Evolutionary conservation across 768 basidiomycete species (phyloP).

Genomic region (Pisolithus marmoratus): DNA sequence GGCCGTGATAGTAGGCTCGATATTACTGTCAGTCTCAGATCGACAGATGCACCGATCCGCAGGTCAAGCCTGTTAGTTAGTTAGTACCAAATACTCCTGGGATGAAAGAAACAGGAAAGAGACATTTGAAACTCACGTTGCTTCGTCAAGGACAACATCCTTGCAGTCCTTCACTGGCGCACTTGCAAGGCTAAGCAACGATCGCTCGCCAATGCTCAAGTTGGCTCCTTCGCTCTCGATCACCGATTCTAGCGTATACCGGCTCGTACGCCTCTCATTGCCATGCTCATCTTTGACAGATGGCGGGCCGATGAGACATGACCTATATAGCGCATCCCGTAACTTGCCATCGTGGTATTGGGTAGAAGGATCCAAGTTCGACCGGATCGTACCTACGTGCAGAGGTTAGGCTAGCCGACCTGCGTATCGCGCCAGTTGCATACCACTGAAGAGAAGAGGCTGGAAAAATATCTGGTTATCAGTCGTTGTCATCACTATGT

Average conservation of each 20-base stretch:
- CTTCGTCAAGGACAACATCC: too few species aligned
- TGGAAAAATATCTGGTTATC: slow-evolving; percentile 19
- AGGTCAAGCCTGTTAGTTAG: slow-evolving; percentile 1
- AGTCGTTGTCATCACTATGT: not conserved
- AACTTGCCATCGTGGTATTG: slow-evolving; percentile 57
- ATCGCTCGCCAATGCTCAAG: too few species aligned
- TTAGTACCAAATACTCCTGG: slow-evolving; percentile 32
- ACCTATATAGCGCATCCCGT: slow-evolving; percentile 69
- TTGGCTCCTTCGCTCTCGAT: slow-evolving; percentile 52
- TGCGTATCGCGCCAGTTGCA: slow-evolving; percentile 23
- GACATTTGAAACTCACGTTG: slow-evolving; percentile 41
- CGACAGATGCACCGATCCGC: slow-evolving; percentile 27
- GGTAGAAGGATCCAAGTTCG: slow-evolving; percentile 54
- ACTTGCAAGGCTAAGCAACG: too few species aligned
- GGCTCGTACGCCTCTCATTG: slow-evolving; percentile 26
- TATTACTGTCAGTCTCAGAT: slow-evolving; percentile 49
- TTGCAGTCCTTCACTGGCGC: too few species aligned
- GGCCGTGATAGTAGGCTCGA: slow-evolving; percentile 39
- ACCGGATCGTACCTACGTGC: slow-evolving; percentile 50
- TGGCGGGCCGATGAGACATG: slow-evolving; percentile 36
- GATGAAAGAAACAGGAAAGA: slow-evolving; percentile 41
- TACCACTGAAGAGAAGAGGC: slow-evolving; percentile 54
- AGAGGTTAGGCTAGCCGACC: slow-evolving; percentile 29
- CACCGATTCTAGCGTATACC: slow-evolving; percentile 46
- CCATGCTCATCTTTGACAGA: slow-evolving; percentile 11